Evolutionary conservation across 2,329 filamentous ascomycete genomes (phyloP).

Genomic region (Sclerotinia glacialis): DNA sequence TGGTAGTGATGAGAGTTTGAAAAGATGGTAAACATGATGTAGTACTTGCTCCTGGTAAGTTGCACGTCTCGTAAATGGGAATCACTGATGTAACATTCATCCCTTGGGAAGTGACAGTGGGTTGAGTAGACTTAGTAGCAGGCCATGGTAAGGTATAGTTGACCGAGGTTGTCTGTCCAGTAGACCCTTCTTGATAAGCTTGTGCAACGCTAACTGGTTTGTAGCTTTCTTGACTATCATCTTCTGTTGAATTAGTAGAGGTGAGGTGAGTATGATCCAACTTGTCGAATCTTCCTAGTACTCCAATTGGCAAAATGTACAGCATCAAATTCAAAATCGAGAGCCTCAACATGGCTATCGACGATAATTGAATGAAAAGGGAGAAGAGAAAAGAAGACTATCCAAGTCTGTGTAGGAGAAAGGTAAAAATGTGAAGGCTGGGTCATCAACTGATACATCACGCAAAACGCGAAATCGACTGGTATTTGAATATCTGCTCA

Average conservation of each 20-base stretch:
- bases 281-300: background rate
- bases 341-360: background rate
- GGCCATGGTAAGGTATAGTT: conserved; percentile 24
- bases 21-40: conserved; percentile 29
- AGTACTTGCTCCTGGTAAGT: conserved; percentile 24
- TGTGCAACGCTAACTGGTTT: background rate
- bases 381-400: background rate
- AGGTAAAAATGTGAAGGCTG: background rate
- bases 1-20: conserved; percentile 25
- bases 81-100: conserved; percentile 29
- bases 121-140: conserved; percentile 19
- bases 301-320: background rate
- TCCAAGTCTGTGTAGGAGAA: conserved; percentile 4
- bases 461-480: background rate
- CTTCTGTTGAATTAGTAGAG: background rate
- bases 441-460: background rate
- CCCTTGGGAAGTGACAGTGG: conserved; percentile 24
- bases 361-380: background rate
- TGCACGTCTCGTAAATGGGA: conserved; percentile 31
- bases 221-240: background rate
- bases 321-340: background rate
- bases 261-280: background rate
- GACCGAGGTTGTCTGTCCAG: conserved; percentile 9
- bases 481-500: conserved; percentile 5
- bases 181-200: conserved; percentile 1